Base-by-base conservation (phyloP, 495 filamentous ascomycete species). In the Aspergillus haitiensis region DNA sequence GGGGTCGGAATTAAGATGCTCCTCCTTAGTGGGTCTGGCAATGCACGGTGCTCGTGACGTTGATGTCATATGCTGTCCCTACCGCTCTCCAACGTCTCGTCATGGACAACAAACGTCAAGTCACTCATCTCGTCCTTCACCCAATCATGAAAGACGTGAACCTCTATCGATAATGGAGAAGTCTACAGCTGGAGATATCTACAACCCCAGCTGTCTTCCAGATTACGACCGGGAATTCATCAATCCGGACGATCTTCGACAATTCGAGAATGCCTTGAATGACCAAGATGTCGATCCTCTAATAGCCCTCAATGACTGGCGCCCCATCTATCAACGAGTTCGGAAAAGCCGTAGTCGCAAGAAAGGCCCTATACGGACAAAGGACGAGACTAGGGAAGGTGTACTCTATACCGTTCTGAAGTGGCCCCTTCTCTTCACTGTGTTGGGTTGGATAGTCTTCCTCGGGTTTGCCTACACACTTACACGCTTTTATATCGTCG, bases 311-410 rank as follows among this genome's bases (percentile, higher is more conserved):
- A 93, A 91, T 69, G 91, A 94, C 76, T 94, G 90, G 91, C 85
- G 87, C 4, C 91, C 91, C 2, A 83, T 95, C 32, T 82, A 86
- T 54, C 83, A 90, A 63, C 82, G 81, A 34, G 81, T 90, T 6
- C 77, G 82, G n/a, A 74, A 76, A 52, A 75, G 70, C 52, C 71
- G 76, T 13, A 67, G 70, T 31, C 74, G 78, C 35, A 74, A 75
- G 58, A 80, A 78, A 58, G 61, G 60, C 18, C 74, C 74, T 8
- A 72, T 68, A 60, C 79, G 88, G 52, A 86, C 85, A 53, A 90
- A 85, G 61, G 94, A 98, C 70, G 94, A 98, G 73, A 97, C 93
- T 3, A 79, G 94, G 50, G 94, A 98, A 74, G 94, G 94, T 0
- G 91, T 93, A 64, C 81, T 95, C 12, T 98, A 98, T 70, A 82